These are phyloP conservation scores for Saccharomycopsis sp. DNA, from an alignment of 805 yeast genomes.

Conservation along the genomic window DNA sequence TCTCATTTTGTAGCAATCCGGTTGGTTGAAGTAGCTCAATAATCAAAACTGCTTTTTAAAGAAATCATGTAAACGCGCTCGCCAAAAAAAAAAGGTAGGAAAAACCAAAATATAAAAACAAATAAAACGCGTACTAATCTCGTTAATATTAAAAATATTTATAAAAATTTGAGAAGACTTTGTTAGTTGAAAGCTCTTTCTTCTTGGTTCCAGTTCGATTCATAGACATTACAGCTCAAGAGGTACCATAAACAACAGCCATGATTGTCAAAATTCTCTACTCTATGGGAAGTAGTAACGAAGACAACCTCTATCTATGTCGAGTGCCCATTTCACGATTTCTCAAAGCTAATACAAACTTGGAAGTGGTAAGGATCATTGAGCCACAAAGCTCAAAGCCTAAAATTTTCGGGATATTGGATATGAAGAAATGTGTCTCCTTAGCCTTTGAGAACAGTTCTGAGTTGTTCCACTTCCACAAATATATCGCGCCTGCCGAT, in stretches of 20 bases:
- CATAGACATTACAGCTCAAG: too few relatives aligned
- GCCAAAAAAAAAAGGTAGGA: too few relatives aligned
- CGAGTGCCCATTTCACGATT: slow-evolving; percentile 3
- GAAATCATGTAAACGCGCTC: too few relatives aligned
- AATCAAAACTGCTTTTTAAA: too few relatives aligned
- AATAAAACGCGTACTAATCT: too few relatives aligned
- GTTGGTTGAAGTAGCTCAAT: too few relatives aligned
- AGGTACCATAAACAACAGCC: background rate
- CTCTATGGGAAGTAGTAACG: slow-evolving; percentile 6
- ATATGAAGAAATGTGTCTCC: slow-evolving; percentile 11
- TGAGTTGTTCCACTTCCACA: slow-evolving; percentile 15
- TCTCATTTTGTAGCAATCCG: too few relatives aligned
- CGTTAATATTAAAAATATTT: too few relatives aligned
- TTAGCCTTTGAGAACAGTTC: slow-evolving; percentile 14
- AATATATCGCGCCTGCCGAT: background rate
- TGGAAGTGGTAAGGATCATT: too few relatives aligned
- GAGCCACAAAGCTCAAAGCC: background rate
- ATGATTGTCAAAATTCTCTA: slow-evolving; percentile 17
- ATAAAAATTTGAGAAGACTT: background rate
- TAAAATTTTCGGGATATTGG: slow-evolving; percentile 9
- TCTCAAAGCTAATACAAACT: too few relatives aligned
- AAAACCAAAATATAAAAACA: too few relatives aligned
- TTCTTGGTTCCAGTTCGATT: background rate
- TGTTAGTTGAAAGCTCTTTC: background rate
- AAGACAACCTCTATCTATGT: slow-evolving; percentile 10